These are phyloP conservation scores for Ustilago loliicola DNA, from an alignment of 1,284 basidiomycete species.

Conservation along the genomic window DNA sequence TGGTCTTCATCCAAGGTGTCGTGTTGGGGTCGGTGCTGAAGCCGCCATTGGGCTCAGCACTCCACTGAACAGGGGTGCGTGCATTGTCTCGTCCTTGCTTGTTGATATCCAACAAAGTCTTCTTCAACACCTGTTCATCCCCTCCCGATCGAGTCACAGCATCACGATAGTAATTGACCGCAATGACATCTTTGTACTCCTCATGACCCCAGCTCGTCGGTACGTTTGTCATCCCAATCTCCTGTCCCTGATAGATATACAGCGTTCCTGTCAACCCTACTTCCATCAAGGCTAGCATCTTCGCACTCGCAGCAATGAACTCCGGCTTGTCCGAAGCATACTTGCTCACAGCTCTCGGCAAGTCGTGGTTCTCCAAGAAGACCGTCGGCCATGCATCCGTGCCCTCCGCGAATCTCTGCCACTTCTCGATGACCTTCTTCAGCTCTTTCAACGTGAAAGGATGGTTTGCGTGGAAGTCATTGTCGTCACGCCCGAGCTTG, in stretches of 20 bases:
- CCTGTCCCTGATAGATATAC: conserved; percentile 79
- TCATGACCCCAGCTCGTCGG: conserved; percentile 78
- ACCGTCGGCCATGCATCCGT: conserved; percentile 46
- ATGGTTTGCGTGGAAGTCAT: conserved; percentile 72
- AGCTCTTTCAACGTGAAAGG: conserved; percentile 76
- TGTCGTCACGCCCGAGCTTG: conserved; percentile 72
- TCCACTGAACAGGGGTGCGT: conserved; percentile 80
- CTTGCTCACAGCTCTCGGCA: conserved; percentile 76
- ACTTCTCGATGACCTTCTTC: conserved; percentile 75
- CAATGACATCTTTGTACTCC: conserved; percentile 71
- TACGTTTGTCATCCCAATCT: conserved; percentile 78
- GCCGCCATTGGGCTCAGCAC: conserved; percentile 75
- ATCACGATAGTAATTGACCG: conserved; percentile 44
- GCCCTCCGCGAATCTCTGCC: conserved; percentile 73
- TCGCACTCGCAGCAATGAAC: conserved; percentile 76
- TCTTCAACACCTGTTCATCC: conserved; percentile 70
- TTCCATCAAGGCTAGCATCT: conserved; percentile 78
- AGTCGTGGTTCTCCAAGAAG: conserved; percentile 78
- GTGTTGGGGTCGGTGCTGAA: conserved; percentile 74
- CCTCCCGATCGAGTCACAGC: conserved; percentile 22
- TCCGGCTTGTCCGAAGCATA: conserved; percentile 77
- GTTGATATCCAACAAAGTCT: conserved; percentile 73
- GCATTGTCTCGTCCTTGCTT: conserved; percentile 80
- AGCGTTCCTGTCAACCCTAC: conserved; percentile 77
- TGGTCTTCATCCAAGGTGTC: conserved; percentile 81